Conservation (phyloP, 306 rosid species). For the Benincasa hispida region DNA sequence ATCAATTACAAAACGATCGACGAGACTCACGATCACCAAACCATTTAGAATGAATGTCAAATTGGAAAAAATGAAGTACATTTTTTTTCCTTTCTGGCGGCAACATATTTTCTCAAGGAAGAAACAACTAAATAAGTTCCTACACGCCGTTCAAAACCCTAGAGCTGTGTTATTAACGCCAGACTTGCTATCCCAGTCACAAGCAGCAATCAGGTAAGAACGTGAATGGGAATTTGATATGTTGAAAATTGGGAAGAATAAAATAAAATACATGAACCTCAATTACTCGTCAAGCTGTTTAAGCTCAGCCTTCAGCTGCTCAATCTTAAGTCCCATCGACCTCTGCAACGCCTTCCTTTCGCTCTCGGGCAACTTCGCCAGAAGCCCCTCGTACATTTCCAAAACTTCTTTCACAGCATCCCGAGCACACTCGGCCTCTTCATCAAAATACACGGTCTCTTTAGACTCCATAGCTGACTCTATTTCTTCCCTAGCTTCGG, state of each 20-base stretch:
- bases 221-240: background rate
- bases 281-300: constrained; percentile 61
- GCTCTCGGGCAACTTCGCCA: constrained; percentile 47
- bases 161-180: background rate
- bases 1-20: background rate
- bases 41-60: background rate
- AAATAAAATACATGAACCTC: constrained; percentile 20
- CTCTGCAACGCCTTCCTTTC: constrained; percentile 56
- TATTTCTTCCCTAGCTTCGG: constrained; percentile 92
- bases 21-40: background rate
- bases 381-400: constrained; percentile 36
- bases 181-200: background rate
- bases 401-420: constrained; percentile 57
- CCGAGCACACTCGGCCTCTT: constrained; percentile 96
- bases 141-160: background rate
- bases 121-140: background rate
- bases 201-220: background rate
- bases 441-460: constrained; percentile 82
- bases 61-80: background rate
- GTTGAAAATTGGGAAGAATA: background rate
- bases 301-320: constrained; percentile 86
- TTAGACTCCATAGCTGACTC: constrained; percentile 89
- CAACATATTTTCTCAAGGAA: background rate
- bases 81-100: background rate
- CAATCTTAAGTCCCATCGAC: constrained; percentile 86